phyloP scores from a whole-genome alignment of 2,329 filamentous ascomycete genomes.

The Penicillium brevicompactum region DNA sequence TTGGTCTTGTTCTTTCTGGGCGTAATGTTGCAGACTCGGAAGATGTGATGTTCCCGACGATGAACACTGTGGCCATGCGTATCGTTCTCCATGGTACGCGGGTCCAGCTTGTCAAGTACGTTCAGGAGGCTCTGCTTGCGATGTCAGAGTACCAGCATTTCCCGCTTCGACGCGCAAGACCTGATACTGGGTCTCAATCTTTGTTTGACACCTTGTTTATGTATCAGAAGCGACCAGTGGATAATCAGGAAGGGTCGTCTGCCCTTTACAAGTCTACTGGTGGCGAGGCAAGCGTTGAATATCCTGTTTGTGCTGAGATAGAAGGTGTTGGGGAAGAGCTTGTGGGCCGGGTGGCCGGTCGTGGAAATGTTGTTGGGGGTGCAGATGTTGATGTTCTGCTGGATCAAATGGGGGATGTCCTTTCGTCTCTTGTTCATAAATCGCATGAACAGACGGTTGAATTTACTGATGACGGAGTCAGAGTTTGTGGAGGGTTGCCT shows the following conservation, averaged over 20 bases:
- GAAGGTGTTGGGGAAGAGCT: slow-evolving; percentile 61
- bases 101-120: slow-evolving; percentile 66
- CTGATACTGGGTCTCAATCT: slow-evolving; percentile 45
- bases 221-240: slow-evolving; percentile 59
- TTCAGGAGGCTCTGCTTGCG: slow-evolving; percentile 69
- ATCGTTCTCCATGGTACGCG: slow-evolving; percentile 70
- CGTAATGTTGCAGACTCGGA: slow-evolving; percentile 73
- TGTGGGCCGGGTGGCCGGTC: slow-evolving; percentile 73
- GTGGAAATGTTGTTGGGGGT: slow-evolving; percentile 56
- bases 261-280: slow-evolving; percentile 64
- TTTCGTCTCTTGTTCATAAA: slow-evolving; percentile 58
- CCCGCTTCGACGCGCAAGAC: slow-evolving; percentile 71
- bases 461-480: slow-evolving; percentile 56
- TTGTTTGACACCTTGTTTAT: slow-evolving; percentile 69
- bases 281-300: slow-evolving; percentile 71
- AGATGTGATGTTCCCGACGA: slow-evolving; percentile 77
- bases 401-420: slow-evolving; percentile 59
- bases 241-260: slow-evolving; percentile 12
- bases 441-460: slow-evolving; percentile 56
- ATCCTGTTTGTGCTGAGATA: slow-evolving; percentile 79
- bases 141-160: slow-evolving; percentile 75
- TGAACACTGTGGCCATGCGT: slow-evolving; percentile 84
- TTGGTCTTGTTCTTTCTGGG: slow-evolving; percentile 82
- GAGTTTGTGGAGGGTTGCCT: slow-evolving; percentile 63
- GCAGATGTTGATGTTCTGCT: slow-evolving; percentile 56